phyloP scores from a whole-genome alignment of 2,329 filamentous ascomycete species.

The Parastagonospora avenae region DNA sequence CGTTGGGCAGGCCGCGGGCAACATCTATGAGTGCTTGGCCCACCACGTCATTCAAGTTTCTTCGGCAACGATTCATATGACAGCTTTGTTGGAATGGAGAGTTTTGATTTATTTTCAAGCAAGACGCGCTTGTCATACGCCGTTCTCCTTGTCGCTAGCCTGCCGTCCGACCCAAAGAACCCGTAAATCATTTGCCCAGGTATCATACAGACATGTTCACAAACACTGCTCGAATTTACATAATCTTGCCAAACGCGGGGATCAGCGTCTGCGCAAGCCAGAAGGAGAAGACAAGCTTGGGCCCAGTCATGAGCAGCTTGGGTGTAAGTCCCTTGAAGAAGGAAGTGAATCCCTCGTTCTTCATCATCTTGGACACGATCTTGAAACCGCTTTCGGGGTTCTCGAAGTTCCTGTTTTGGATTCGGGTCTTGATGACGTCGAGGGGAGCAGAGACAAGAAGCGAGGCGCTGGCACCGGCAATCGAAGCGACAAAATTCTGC shows the following conservation, averaged over 20 bases:
- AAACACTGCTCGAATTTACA: constrained; percentile 49
- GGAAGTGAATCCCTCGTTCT: constrained; percentile 79
- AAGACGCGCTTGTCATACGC: constrained; percentile 12
- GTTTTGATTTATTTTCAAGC: constrained; percentile 23
- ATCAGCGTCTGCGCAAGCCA: constrained; percentile 99
- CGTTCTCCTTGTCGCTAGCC: constrained; percentile 22
- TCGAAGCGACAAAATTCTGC: constrained; percentile 97
- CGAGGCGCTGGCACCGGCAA: constrained; percentile 93
- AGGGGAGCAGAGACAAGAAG: constrained; percentile 97
- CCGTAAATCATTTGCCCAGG: constrained; percentile 21
- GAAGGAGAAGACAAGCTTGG: constrained; percentile 99
- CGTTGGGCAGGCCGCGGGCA: background rate
- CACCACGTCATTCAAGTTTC: background rate
- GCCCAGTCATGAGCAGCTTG: constrained; percentile 98
- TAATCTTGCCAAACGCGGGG: constrained; percentile 79
- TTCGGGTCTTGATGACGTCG: constrained; percentile 96
- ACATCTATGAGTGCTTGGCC: background rate
- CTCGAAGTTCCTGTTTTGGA: constrained; percentile 98
- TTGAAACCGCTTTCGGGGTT: constrained; percentile 93
- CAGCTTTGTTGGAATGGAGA: constrained; percentile 28
- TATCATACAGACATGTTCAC: constrained; percentile 36
- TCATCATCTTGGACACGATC: constrained; percentile 91
- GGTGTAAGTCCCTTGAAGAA: constrained; percentile 99
- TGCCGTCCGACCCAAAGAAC: constrained; percentile 19
- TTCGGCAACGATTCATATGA: background rate